Base-by-base conservation (phyloP, 495 filamentous ascomycete species). In the Annulohypoxylon moriforme region DNA sequence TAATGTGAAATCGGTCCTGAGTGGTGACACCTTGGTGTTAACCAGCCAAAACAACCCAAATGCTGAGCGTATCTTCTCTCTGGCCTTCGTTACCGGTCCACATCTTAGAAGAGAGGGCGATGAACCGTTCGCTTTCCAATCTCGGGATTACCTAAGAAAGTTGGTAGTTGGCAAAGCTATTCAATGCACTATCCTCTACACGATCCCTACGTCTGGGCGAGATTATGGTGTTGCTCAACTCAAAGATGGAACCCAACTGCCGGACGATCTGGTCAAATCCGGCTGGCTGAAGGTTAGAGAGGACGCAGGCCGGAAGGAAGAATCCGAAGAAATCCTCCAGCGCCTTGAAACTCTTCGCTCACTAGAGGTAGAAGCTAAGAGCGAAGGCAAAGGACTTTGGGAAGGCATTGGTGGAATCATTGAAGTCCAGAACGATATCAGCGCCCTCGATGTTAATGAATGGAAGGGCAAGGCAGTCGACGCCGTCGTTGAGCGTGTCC, bases 221-320 rank as follows among this genome's bases (percentile, higher is more conserved):
- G 96, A 98, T 75, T 98, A 97, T 78, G 96, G 96, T 53, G 86
- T 85, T 64, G 87, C 95, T 58, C 85, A 82, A 22, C 84, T 98
- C 33, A 87, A 90, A 57, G 90, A 89, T 62, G 91, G 93, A 11
- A 90, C 90, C 36, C 81, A 87, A 50, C 80, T 98, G 40, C 93
- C 95, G 18, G 94, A 97, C 27, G 87, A 90, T 38, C 83, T 89
- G 57, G 90, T 97, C 46, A 86, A 91, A 63, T 91, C 95, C 71
- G 96, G 96, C 56, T 97, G 93, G 93, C 84, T 92, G 62, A 96
- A 94, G 76, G 83, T 99, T 38, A 87, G 96, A 55, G 95, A 99
- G 64, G 96, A 98, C 81, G 93, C 94, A 24, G 93, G 93, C 64
- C 87, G 90, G 42, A 93, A 92, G 69, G 94, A 97, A 55, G 92